These are phyloP conservation scores for Elsinoe ampelina DNA, from an alignment of 2,329 filamentous ascomycete genomes.

Conservation along the genomic window DNA sequence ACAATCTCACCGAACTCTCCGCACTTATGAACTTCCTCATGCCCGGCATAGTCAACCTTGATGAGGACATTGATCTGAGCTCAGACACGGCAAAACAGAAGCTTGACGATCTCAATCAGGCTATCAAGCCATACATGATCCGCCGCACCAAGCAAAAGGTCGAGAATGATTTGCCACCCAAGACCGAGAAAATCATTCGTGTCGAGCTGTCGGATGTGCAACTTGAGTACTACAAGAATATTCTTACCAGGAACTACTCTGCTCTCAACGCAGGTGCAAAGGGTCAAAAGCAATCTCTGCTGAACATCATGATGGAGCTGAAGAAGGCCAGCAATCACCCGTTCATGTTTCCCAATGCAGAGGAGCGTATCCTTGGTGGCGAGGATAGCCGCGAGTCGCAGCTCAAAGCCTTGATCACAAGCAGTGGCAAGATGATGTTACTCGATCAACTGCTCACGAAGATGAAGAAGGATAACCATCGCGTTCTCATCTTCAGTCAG, in stretches of 20 bases:
- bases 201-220: constrained; percentile 95
- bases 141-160: constrained; percentile 96
- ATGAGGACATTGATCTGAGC: constrained; percentile 76
- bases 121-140: constrained; percentile 89
- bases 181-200: constrained; percentile 97
- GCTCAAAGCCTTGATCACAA: constrained; percentile 85
- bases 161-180: constrained; percentile 89
- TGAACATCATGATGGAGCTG: constrained; percentile 99
- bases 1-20: constrained; percentile 85
- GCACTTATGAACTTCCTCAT: constrained; percentile 94
- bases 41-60: constrained; percentile 84
- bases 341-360: constrained; percentile 92
- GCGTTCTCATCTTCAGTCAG: constrained; percentile 96
- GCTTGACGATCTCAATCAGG: constrained; percentile 71
- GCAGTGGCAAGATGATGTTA: constrained; percentile 99
- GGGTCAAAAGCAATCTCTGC: constrained; percentile 84
- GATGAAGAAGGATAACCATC: constrained; percentile 84
- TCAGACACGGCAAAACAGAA: constrained; percentile 78
- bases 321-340: constrained; percentile 99
- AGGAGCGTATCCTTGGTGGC: constrained; percentile 71
- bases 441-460: constrained; percentile 92
- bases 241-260: constrained; percentile 90
- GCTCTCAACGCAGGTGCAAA: constrained; percentile 83
- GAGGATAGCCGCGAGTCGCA: constrained; percentile 74
- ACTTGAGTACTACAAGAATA: constrained; percentile 98